phyloP scores from a whole-genome alignment of 2,329 filamentous ascomycete species.

The Blastomyces parvus region DNA sequence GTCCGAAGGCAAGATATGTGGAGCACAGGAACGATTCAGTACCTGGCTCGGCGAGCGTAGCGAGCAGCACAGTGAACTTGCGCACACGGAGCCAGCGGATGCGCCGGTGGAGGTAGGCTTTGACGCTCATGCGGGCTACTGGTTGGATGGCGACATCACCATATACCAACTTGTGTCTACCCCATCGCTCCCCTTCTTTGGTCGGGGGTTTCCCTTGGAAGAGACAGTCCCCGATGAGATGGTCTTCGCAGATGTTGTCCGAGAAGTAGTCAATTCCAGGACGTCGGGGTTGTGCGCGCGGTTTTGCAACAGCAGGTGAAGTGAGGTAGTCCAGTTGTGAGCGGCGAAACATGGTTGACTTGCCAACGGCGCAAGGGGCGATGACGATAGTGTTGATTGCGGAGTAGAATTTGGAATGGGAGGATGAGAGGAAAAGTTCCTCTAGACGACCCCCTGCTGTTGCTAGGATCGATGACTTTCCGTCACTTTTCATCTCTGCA shows the following conservation, averaged over 20 bases:
- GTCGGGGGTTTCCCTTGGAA: conserved; percentile 51
- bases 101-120: conserved; percentile 67
- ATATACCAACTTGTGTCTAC: conserved; percentile 73
- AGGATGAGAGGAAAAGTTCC: conserved; percentile 87
- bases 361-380: conserved; percentile 89
- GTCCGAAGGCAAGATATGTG: conserved; percentile 65
- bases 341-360: conserved; percentile 96
- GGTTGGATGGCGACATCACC: conserved; percentile 88
- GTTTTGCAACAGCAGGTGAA: conserved; percentile 39
- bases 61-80: conserved; percentile 84
- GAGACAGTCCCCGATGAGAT: conserved; percentile 83
- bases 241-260: conserved; percentile 94
- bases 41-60: conserved; percentile 85
- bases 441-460: conserved; percentile 73
- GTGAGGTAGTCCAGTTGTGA: conserved; percentile 75
- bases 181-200: conserved; percentile 39
- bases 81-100: conserved; percentile 85
- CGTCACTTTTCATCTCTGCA: not conserved
- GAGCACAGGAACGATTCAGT: conserved; percentile 83
- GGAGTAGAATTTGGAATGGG: conserved; percentile 94
- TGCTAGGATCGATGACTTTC: conserved; percentile 18
- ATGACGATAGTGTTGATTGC: conserved; percentile 90
- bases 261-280: conserved; percentile 88
- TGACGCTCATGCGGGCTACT: conserved; percentile 67
- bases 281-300: conserved; percentile 32